Percentiles rank a stretch among this genome's conserved stretches.
Conservation (phyloP, 805 yeast genomes). For the Yamadazyma kitorensis region DNA sequence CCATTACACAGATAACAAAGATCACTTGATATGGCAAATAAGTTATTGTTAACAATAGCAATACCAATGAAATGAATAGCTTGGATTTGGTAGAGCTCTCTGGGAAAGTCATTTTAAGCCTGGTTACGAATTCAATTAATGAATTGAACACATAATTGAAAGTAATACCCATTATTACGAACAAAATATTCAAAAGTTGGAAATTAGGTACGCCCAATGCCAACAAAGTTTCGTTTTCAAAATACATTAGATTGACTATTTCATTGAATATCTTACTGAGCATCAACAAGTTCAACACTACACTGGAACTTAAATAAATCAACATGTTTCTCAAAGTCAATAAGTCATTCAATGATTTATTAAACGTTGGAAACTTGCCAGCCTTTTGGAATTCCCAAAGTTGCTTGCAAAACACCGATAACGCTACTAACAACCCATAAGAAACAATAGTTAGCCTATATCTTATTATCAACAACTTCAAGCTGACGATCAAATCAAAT, state of each 20-base stretch:
- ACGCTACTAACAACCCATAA: slow-evolving; percentile 60
- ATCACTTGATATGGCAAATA: slow-evolving; percentile 84
- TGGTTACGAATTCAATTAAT: slow-evolving; percentile 1
- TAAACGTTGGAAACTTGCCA: slow-evolving; percentile 28
- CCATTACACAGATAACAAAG: slow-evolving; percentile 53
- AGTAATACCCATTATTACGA: slow-evolving; percentile 3
- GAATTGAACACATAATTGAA: slow-evolving; percentile 2
- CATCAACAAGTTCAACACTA: slow-evolving; percentile 22
- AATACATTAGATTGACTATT: slow-evolving; percentile 3
- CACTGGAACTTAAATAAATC: slow-evolving; percentile 31
- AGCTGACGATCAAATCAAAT: slow-evolving; percentile 56
- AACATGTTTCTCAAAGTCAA: slow-evolving; percentile 10
- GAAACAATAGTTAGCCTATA: slow-evolving; percentile 75
- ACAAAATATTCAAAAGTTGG: slow-evolving; percentile 6
- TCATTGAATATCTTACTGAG: slow-evolving; percentile 2
- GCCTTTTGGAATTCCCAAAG: slow-evolving; percentile 38
- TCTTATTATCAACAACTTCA: slow-evolving; percentile 68
- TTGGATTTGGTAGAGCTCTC: slow-evolving; percentile 3
- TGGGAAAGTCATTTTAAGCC: background rate
- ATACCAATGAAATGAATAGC: slow-evolving; percentile 3
- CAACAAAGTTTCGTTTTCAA: slow-evolving; percentile 5
- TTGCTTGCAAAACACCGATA: slow-evolving; percentile 55
- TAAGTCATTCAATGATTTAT: slow-evolving; percentile 33
- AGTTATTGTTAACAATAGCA: slow-evolving; percentile 18
- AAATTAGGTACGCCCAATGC: slow-evolving; percentile 7